Conservation (phyloP, 371 early-diverging fungal genomes). For the Saksenaea oblongispora region DNA sequence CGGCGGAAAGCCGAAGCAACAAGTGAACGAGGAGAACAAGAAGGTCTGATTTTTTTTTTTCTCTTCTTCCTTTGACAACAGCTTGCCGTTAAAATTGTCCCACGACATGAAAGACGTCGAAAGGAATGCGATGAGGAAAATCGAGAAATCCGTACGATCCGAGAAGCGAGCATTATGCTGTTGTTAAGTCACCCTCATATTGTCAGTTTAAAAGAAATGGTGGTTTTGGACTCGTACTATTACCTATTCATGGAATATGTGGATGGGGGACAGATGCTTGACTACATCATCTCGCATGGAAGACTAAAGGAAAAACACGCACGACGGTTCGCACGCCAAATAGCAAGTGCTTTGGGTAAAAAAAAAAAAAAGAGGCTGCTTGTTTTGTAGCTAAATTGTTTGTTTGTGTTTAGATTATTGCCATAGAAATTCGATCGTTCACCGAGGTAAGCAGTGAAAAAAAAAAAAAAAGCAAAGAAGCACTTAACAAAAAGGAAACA, state of each 20-base stretch:
- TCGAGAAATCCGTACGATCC: constrained; percentile 85
- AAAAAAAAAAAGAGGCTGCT: too few relatives aligned
- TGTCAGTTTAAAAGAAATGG: constrained; percentile 77
- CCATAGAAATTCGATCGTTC: constrained; percentile 92
- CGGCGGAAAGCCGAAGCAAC: not conserved
- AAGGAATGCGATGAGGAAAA: constrained; percentile 57
- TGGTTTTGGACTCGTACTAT: constrained; percentile 69
- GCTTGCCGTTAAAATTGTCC: constrained; percentile 81
- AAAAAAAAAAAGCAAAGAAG: constrained; percentile 1
- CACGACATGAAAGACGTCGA: constrained; percentile 47
- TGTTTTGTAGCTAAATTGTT: not conserved
- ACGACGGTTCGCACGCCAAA: constrained; percentile 87
- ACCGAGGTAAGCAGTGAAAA: constrained; percentile 62
- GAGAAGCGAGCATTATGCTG: constrained; percentile 87
- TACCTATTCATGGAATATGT: constrained; percentile 95
- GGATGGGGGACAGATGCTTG: constrained; percentile 86
- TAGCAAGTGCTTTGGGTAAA: constrained; percentile 86
- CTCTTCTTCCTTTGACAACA: constrained; percentile 17
- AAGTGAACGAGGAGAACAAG: too few relatives aligned
- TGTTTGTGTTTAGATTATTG: constrained; percentile 71
- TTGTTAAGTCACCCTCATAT: constrained; percentile 90
- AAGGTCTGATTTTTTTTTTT: not conserved
- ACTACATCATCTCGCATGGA: constrained; percentile 87
- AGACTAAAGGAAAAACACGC: constrained; percentile 87
- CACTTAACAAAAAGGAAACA: not conserved